Percentiles rank a stretch among this genome's conserved stretches.
These are phyloP conservation scores for Microdochium trichocladiopsis DNA, from an alignment of 2,329 filamentous ascomycete genomes.

Conservation along the genomic window DNA sequence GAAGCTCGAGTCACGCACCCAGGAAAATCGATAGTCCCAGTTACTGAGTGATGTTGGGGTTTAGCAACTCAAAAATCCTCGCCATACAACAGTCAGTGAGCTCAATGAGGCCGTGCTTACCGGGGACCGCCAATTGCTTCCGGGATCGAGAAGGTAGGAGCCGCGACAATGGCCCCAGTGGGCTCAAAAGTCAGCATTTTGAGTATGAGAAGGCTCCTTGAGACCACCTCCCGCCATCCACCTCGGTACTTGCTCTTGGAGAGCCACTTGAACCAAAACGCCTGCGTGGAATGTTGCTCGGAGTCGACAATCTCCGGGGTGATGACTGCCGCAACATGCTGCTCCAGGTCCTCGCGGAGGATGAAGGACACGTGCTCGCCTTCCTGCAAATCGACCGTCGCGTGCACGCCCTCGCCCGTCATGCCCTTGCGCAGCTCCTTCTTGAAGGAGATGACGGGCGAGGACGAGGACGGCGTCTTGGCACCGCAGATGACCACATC, in stretches of 20 bases:
- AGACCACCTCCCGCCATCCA: constrained; percentile 65
- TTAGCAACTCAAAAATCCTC: too few relatives aligned
- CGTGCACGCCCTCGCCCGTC: constrained; percentile 56
- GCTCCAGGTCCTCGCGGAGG: constrained; percentile 52
- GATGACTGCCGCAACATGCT: constrained; percentile 51
- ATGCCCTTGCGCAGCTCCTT: constrained; percentile 44
- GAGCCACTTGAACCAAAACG: constrained; percentile 70
- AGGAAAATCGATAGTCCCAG: constrained; percentile 71
- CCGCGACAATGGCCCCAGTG: constrained; percentile 69
- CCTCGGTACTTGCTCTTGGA: constrained; percentile 64
- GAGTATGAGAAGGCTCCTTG: constrained; percentile 63
- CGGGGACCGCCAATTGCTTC: constrained; percentile 62
- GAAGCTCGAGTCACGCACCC: constrained; percentile 72
- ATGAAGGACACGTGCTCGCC: constrained; percentile 65
- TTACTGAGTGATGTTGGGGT: constrained; percentile 38
- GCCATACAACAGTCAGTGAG: too few relatives aligned
- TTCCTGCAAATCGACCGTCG: constrained; percentile 51
- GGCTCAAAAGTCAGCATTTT: constrained; percentile 75
- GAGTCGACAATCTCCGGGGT: constrained; percentile 50
- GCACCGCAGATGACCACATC: constrained; percentile 59
- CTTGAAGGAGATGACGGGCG: constrained; percentile 47
- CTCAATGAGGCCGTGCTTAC: too few relatives aligned
- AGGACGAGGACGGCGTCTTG: constrained; percentile 36
- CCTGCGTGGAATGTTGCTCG: constrained; percentile 63
- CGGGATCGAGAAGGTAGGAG: constrained; percentile 71